Percentiles rank a stretch among this genome's conserved stretches.
Evolutionary conservation across 148 eudicot species (phyloP).

Genomic region (Rhododendron kiyosumense): DNA sequence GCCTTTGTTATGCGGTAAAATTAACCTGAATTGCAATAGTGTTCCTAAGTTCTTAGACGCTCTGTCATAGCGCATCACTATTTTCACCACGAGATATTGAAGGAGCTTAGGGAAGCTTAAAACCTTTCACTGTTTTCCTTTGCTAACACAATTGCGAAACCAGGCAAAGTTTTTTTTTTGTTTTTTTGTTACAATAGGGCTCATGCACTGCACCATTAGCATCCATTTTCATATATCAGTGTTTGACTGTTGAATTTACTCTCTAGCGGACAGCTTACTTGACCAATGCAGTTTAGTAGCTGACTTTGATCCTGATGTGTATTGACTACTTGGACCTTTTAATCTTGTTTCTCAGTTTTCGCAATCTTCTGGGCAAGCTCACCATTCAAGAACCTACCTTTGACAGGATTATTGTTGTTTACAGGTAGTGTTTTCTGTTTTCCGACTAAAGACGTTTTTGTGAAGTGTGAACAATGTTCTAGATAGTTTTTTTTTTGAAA

Average conservation of each 20-base stretch:
- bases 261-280: background rate
- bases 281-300: background rate
- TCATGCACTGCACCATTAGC: constrained; percentile 3
- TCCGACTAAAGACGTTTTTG: background rate
- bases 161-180: background rate
- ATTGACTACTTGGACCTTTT: constrained; percentile 25
- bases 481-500: background rate
- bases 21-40: background rate
- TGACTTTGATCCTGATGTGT: constrained; percentile 5
- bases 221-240: background rate
- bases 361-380: constrained; percentile 64
- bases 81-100: background rate
- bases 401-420: constrained; percentile 94
- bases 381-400: constrained; percentile 96
- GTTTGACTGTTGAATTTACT: background rate
- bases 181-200: background rate
- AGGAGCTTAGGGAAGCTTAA: background rate
- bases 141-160: background rate
- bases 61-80: background rate
- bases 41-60: background rate
- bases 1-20: background rate
- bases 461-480: background rate
- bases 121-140: background rate
- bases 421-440: constrained; percentile 50
- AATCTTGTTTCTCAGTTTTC: constrained; percentile 19